Evolutionary conservation across 176 grass and related monocot genomes (phyloP).

Genomic region (Cenchrus fungigraminus): DNA sequence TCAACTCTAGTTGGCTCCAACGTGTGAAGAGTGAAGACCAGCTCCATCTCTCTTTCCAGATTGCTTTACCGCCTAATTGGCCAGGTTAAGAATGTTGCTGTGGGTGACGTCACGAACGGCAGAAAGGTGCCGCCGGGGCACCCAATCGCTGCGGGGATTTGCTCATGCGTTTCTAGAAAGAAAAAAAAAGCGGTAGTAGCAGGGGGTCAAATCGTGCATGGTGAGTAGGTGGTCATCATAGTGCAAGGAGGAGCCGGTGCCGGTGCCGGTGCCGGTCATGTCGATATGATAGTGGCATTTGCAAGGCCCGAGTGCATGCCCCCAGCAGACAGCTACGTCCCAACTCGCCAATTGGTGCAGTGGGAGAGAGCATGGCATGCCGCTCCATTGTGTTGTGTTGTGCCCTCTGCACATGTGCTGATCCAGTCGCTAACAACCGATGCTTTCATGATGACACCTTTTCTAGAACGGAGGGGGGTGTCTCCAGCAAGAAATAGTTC

Average conservation of each 20-base stretch:
- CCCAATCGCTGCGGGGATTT: not conserved
- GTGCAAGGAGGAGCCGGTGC: not conserved
- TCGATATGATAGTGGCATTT: constrained; percentile 29
- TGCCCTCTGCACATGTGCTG: not conserved
- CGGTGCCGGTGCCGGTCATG: constrained; percentile 26
- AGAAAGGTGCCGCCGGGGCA: not conserved
- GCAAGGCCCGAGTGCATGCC: not conserved
- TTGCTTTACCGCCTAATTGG: not conserved
- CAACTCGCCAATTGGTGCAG: constrained; percentile 8
- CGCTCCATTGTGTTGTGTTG: not conserved
- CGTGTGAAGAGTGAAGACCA: not conserved
- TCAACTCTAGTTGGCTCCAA: constrained; percentile 38
- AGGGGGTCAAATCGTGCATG: constrained; percentile 40
- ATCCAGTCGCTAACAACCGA: not conserved
- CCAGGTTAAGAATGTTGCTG: constrained; percentile 27
- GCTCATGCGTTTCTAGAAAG: constrained; percentile 12
- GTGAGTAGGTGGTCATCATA: constrained; percentile 32
- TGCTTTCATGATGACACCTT: not conserved
- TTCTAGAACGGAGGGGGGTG: not conserved
- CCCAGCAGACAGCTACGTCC: constrained; percentile 14
- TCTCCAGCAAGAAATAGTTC: not conserved
- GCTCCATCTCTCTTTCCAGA: not conserved
- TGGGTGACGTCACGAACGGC: not conserved
- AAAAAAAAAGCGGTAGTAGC: not conserved
- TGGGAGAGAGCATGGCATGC: not conserved